These are phyloP conservation scores for Dactylellina sp. DNA, from an alignment of 2,329 filamentous ascomycete genomes.

Conservation along the genomic window DNA sequence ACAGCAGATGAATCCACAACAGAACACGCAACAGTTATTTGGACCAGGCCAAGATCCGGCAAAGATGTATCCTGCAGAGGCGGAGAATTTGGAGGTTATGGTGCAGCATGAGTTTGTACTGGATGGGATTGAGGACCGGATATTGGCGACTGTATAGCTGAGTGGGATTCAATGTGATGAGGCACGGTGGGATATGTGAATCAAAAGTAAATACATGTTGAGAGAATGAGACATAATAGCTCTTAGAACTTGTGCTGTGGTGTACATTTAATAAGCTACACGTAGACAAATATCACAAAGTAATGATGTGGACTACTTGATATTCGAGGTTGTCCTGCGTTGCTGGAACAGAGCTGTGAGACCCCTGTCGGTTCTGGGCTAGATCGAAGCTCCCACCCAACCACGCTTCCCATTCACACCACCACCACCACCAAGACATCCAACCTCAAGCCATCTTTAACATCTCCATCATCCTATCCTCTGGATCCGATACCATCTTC, in stretches of 20 bases:
- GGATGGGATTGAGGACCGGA: conserved; percentile 85
- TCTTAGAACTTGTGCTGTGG: too few species aligned
- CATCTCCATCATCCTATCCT: conserved; percentile 5
- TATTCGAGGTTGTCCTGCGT: too few species aligned
- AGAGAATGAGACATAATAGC: too few species aligned
- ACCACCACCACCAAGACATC: background rate
- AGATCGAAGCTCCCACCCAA: too few species aligned
- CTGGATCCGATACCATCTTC: conserved; percentile 4
- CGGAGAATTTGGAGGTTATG: conserved; percentile 93
- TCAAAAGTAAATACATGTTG: too few species aligned
- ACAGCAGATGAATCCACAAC: conserved; percentile 78
- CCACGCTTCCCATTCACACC: background rate
- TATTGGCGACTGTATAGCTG: conserved; percentile 68
- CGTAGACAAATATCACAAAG: too few species aligned
- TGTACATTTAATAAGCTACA: too few species aligned
- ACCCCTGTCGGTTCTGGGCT: too few species aligned
- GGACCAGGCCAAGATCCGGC: conserved; percentile 93
- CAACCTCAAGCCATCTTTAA: background rate
- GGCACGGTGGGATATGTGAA: too few species aligned
- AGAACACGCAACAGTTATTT: conserved; percentile 73
- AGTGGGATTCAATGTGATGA: background rate
- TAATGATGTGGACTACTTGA: too few species aligned
- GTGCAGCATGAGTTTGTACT: conserved; percentile 88
- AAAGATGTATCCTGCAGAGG: conserved; percentile 92
- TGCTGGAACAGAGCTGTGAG: too few species aligned